Conservation (phyloP, 2,329 filamentous ascomycete genomes). For the Xylariaceae sp. region DNA sequence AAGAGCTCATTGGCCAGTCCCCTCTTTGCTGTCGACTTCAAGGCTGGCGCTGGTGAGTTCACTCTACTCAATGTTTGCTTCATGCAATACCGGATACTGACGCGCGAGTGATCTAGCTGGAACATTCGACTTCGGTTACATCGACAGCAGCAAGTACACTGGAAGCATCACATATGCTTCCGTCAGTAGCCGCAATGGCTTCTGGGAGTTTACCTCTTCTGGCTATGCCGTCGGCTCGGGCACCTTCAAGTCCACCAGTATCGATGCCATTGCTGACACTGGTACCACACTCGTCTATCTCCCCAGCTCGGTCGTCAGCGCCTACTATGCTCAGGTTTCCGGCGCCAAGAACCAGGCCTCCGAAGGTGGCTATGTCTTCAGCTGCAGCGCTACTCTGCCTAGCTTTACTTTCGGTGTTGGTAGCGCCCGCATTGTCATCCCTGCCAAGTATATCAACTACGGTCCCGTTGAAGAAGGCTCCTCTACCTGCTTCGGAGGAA, state of each 20-base stretch:
- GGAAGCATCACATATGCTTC: slow-evolving; percentile 30
- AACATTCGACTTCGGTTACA: slow-evolving; percentile 35
- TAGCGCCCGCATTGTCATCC: slow-evolving; percentile 46
- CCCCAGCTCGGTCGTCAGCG: slow-evolving; percentile 43
- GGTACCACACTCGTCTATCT: slow-evolving; percentile 53
- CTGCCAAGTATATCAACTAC: slow-evolving; percentile 50
- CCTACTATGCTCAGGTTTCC: slow-evolving; percentile 50
- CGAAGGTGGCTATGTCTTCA: slow-evolving; percentile 50
- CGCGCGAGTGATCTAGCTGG: slow-evolving; percentile 20
- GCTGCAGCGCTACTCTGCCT: slow-evolving; percentile 47
- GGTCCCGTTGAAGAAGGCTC: slow-evolving; percentile 42
- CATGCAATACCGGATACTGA: neutral
- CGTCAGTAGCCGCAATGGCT: slow-evolving; percentile 30
- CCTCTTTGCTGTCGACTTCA: slow-evolving; percentile 29
- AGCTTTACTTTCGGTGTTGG: slow-evolving; percentile 51
- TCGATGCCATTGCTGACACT: slow-evolving; percentile 55
- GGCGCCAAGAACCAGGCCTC: slow-evolving; percentile 38
- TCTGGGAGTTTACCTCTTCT: slow-evolving; percentile 32
- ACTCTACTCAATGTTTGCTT: neutral
- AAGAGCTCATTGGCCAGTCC: slow-evolving; percentile 20
- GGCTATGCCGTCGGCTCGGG: slow-evolving; percentile 29
- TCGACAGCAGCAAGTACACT: slow-evolving; percentile 28
- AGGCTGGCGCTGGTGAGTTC: slow-evolving; percentile 21
- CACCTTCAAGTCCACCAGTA: slow-evolving; percentile 17
- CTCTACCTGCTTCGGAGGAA: slow-evolving; percentile 60